Percentiles rank a stretch among this genome's conserved stretches.
These are phyloP conservation scores for Rubia balearica DNA, from an alignment of 305 asterid genomes.

Conservation along the genomic window DNA sequence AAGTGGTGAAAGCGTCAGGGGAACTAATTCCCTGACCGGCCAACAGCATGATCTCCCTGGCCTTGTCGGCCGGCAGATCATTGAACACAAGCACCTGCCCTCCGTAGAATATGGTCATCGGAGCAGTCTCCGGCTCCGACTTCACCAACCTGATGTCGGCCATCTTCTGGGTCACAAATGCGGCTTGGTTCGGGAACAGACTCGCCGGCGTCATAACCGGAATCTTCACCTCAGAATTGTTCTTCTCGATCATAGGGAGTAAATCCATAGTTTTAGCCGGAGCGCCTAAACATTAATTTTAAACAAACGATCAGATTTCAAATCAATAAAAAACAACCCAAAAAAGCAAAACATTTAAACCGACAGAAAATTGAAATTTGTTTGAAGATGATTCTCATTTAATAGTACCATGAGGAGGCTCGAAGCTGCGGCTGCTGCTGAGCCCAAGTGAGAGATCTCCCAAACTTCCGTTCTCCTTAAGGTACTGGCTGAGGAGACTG, in stretches of 20 bases:
- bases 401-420: not conserved
- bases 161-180: conserved; percentile 4
- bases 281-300: conserved; percentile 12
- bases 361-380: not conserved
- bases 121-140: conserved; percentile 38
- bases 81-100: conserved; percentile 52
- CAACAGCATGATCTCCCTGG: conserved; percentile 37
- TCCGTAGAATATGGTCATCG: conserved; percentile 47
- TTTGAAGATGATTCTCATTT: not conserved
- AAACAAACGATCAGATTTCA: not conserved
- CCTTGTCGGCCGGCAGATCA: conserved; percentile 50
- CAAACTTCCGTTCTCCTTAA: conserved; percentile 68
- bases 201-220: conserved; percentile 12
- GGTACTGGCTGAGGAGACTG: conserved; percentile 54
- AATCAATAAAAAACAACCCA: not conserved
- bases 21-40: conserved; percentile 24
- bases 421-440: conserved; percentile 3
- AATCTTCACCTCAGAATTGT: conserved; percentile 12
- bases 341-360: not conserved
- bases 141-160: conserved; percentile 12
- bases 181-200: conserved; percentile 18
- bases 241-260: conserved; percentile 47
- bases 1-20: not conserved
- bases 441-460: conserved; percentile 64
- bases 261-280: conserved; percentile 46